phyloP scores from a whole-genome alignment of 805 yeast species.

The Pichia phayaonensis region DNA sequence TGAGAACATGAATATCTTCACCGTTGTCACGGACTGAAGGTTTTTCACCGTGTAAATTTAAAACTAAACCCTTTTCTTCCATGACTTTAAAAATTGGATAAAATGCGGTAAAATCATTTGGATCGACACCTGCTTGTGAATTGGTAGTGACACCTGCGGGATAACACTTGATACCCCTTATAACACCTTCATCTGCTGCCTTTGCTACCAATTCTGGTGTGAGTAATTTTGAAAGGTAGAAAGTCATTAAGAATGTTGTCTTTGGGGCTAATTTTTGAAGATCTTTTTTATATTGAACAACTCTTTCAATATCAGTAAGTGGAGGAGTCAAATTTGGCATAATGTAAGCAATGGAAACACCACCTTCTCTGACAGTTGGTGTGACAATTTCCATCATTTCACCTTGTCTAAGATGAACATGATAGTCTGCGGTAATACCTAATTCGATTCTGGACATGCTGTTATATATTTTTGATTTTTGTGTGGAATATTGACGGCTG shows the following conservation, averaged over 20 bases:
- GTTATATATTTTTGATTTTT: not conserved
- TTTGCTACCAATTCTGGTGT: conserved; percentile 79
- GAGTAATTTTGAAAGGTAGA: conserved; percentile 68
- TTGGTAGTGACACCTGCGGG: conserved; percentile 99
- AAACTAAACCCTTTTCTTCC: conserved; percentile 68
- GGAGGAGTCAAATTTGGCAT: conserved; percentile 98
- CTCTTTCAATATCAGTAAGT: conserved; percentile 66
- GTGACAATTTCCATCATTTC: conserved; percentile 86
- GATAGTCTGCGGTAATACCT: conserved; percentile 83
- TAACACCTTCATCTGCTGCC: conserved; percentile 63
- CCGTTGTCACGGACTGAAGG: conserved; percentile 51
- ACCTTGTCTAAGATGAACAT: conserved; percentile 93
- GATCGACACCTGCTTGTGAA: conserved; percentile 85
- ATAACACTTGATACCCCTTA: conserved; percentile 89
- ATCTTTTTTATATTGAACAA: conserved; percentile 55
- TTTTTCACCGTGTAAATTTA: conserved; percentile 93
- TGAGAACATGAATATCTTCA: conserved; percentile 77
- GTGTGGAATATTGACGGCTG: not conserved
- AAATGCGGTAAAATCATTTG: conserved; percentile 80
- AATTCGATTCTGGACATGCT: conserved; percentile 34
- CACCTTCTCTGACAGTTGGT: conserved; percentile 87
- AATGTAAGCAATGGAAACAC: conserved; percentile 81
- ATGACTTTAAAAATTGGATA: conserved; percentile 87
- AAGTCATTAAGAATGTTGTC: conserved; percentile 87
- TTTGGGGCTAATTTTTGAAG: conserved; percentile 64